phyloP scores from a whole-genome alignment of 75 land plant species.

The Picea sitchensis region DNA sequence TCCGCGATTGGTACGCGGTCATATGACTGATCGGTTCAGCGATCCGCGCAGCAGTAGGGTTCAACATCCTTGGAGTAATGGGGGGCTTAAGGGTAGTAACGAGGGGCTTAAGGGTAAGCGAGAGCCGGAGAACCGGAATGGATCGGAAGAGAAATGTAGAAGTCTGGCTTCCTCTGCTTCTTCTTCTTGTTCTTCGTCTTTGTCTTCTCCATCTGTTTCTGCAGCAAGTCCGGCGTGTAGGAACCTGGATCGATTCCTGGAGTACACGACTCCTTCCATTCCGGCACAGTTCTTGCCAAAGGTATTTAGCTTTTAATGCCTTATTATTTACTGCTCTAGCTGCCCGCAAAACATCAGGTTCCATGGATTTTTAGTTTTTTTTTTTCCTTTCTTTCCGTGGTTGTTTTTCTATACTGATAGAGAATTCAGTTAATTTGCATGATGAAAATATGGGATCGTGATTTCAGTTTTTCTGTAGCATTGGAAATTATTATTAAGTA shows the following conservation, averaged over 20 bases:
- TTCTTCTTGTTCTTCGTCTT: not conserved
- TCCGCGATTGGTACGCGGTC: not conserved
- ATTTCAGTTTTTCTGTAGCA: no score
- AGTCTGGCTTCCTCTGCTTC: not conserved
- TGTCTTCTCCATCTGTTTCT: not conserved
- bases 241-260: constrained; percentile 78
- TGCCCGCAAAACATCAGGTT: not conserved
- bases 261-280: constrained; percentile 59
- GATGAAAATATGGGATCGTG: no score
- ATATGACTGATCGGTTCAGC: not conserved
- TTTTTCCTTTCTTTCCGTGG: not conserved
- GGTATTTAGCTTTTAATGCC: constrained; percentile 22
- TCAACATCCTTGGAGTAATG: not conserved
- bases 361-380: not conserved
- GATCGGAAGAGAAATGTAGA: not conserved
- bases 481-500: no score
- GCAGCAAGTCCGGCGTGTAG: not conserved
- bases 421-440: no score
- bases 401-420: no score
- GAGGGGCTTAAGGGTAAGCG: not conserved
- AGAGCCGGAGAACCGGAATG: not conserved
- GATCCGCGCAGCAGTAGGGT: not conserved
- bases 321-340: not conserved
- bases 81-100: not conserved
- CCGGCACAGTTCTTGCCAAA: constrained; percentile 47